Evolutionary conservation across 129 eudicot species (phyloP), one percentile per base, ranked within the genome.

Genomic region (Artemisia tridentata): DNA sequence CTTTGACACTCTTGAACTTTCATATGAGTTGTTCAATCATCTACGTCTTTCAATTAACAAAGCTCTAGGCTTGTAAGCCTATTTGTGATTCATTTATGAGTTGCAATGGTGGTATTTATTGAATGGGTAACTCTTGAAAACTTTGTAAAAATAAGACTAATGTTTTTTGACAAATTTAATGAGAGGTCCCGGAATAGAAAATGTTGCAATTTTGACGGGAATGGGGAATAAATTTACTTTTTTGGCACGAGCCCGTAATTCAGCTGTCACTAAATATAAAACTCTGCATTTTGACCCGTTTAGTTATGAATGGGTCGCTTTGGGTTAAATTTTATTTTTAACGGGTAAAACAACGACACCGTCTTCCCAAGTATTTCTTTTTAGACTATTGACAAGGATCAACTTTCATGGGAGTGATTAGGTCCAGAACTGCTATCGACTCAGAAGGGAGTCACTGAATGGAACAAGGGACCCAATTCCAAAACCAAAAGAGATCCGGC

Each of bases 351-450:
- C 8, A 38, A 10, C 45, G 10, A 38, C 45, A 38, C 45, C 45
- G 29, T 4, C 4, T 23, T 23, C 27, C 27, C 41, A 57, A 69
- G 18, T 34, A 54, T 69, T 15, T 4, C 9, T 60, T 9, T 60
- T 60, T 60, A 16, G 65, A 25, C 17, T n/a, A 45, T 19, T 71
- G 75, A 58, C 58, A 52, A 59, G 68, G 63, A 58, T 52, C 58
- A 23, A 48, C 23, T 63, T 69, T 38, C 8, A 38, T 69, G 43
- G 8, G 70, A 61, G 64, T 52, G 21, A 62, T 62, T 64, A 91
- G 97, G 84, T 86, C 48, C 80, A 86, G 17, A 91, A 88, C 77
- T 74, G 83, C 74, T 88, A 81, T 80, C 69, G 84, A 49, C 72
- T 79, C 12, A 76, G 75, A 81, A 81, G 46, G 72, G 88, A 82